These are phyloP conservation scores for Ganoderma sinense DNA, from an alignment of 1,284 basidiomycete genomes.

Conservation along the genomic window DNA sequence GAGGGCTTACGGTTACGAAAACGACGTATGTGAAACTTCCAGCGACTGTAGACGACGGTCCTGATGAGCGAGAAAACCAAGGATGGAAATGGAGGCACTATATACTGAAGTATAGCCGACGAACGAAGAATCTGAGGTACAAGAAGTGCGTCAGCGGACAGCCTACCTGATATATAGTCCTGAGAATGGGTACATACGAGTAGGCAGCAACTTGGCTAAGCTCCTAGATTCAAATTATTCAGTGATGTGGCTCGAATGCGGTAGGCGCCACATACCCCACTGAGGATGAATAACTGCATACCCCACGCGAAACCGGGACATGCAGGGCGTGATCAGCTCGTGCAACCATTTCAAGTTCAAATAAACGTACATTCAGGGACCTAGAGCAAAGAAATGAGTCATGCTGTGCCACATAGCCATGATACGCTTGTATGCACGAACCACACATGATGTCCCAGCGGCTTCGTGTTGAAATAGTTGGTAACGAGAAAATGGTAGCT, in stretches of 20 bases:
- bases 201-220: neutral
- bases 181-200: neutral
- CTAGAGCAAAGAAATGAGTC: neutral
- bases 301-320: neutral
- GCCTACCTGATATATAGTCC: too few relatives aligned
- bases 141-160: neutral
- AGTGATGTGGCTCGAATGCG: neutral
- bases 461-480: neutral
- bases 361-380: neutral
- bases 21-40: neutral
- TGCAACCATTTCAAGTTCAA: neutral
- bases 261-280: neutral
- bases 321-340: neutral
- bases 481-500: conserved; percentile 2
- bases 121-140: neutral
- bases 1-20: neutral
- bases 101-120: neutral
- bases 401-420: neutral
- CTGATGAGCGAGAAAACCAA: neutral
- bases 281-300: neutral
- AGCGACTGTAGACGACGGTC: neutral
- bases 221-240: neutral
- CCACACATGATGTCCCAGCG: neutral
- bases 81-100: too few relatives aligned
- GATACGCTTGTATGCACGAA: neutral